Evolutionary conservation across 495 filamentous ascomycete genomes (phyloP).

Genomic region (Evernia prunastri): DNA sequence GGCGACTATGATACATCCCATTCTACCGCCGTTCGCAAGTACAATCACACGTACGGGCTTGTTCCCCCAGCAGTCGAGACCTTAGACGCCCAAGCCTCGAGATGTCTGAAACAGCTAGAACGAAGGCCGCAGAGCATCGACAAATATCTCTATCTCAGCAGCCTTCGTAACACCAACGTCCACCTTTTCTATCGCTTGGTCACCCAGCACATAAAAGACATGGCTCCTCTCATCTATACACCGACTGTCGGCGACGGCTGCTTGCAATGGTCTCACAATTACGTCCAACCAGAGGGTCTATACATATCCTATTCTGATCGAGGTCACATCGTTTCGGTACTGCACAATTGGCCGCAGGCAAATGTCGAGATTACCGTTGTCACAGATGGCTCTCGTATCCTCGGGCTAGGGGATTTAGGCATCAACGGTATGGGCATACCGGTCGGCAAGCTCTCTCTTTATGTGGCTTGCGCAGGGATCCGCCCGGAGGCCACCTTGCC

Average conservation of each 20-base stretch:
- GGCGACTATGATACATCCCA: conserved; percentile 57
- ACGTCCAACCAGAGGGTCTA: conserved; percentile 87
- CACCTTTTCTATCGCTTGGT: conserved; percentile 94
- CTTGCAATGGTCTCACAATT: conserved; percentile 90
- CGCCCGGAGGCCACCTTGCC: conserved; percentile 86
- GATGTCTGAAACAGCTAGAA: conserved; percentile 70
- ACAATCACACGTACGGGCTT: conserved; percentile 64
- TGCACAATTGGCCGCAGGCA: conserved; percentile 81
- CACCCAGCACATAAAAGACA: conserved; percentile 80
- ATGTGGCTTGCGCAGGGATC: conserved; percentile 95
- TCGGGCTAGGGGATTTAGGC: conserved; percentile 91
- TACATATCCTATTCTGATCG: conserved; percentile 90
- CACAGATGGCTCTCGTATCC: conserved; percentile 93
- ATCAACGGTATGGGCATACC: conserved; percentile 98
- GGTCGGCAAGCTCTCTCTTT: conserved; percentile 88
- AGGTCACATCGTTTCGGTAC: conserved; percentile 72
- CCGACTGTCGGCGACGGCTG: conserved; percentile 97
- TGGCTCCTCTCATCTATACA: conserved; percentile 95
- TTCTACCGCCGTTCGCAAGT: conserved; percentile 57
- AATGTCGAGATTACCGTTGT: conserved; percentile 94
- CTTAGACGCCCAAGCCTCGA: conserved; percentile 59
- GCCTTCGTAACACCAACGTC: conserved; percentile 78
- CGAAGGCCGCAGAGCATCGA: conserved; percentile 75
- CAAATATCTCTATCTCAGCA: conserved; percentile 89
- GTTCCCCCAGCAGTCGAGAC: conserved; percentile 64